A percentile compares a stretch with the other conserved stretches of the same genome.
Evolutionary conservation across 1,284 basidiomycete genomes (phyloP).

Genomic region (Agaricales sp.): DNA sequence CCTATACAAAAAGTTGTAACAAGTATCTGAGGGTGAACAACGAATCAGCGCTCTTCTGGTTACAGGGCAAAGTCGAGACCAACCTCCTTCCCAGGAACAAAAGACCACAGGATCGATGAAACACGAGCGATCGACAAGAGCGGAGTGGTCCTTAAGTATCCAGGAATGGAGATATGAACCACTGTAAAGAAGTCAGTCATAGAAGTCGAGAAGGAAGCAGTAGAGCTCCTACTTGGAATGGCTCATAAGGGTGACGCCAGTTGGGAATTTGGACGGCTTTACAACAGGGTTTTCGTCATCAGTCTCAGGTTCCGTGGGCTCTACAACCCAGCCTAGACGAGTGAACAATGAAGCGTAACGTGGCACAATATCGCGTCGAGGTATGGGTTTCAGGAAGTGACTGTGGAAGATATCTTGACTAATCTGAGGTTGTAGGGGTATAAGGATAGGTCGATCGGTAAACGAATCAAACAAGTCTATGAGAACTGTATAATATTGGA

Average conservation of each 20-base stretch:
- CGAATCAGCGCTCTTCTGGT: conserved; percentile 3
- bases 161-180: conserved; percentile 74
- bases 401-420: conserved; percentile 78
- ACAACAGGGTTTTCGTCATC: conserved; percentile 13
- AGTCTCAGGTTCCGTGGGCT: conserved; percentile 10
- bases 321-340: conserved; percentile 53
- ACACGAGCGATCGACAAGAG: conserved; percentile 63
- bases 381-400: conserved; percentile 61
- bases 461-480: conserved; percentile 39
- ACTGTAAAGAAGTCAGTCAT: conserved; percentile 22
- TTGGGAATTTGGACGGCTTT: conserved; percentile 13
- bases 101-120: conserved; percentile 88
- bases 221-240: conserved; percentile 74
- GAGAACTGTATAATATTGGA: conserved; percentile 52
- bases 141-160: conserved; percentile 72
- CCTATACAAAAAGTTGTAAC: conserved; percentile 81
- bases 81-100: conserved; percentile 84
- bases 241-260: conserved; percentile 70
- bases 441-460: conserved; percentile 63
- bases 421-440: conserved; percentile 78
- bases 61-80: conserved; percentile 12
- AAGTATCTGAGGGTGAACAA: conserved; percentile 48
- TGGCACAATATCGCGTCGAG: conserved; percentile 45
- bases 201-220: conserved; percentile 1
- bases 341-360: conserved; percentile 50